Evolutionary conservation across 1,284 basidiomycete genomes (phyloP), one percentile per base, ranked within the genome.

Genomic region (Gomphus bonarii): DNA sequence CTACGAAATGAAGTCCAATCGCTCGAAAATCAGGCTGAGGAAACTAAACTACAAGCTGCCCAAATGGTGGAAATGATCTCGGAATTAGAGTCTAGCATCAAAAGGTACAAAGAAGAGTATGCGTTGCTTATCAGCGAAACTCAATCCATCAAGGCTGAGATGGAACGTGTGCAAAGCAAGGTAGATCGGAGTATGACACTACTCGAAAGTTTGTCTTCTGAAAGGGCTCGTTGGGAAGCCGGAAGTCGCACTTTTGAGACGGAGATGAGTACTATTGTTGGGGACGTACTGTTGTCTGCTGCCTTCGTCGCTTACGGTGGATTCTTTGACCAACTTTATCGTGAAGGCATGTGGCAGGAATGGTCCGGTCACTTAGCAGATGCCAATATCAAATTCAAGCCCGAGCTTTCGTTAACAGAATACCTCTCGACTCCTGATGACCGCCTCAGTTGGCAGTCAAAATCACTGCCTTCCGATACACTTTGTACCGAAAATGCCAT

Each of bases 321-420:
- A 58, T 99, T 95, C 82, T 99, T 99, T 68, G 97, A 99, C 68
- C 97, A 99, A 69, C 88, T 93, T 66, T 97, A 98, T 72, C 92
- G 97, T 61, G 95, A 98, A 69, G 78, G 85, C 57, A 95, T 99
- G 91, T 97, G 95, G 88, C 85, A 89, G 63, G 90, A 92, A 65
- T 99, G 97, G 97, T 85, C 84, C 16, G 80, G 77, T 60, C 95
- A 98, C 69, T 80, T 99, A 22, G 70, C 81, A 4, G 90, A 93
- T 61, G 93, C 93, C n/a, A 86, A 81, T 63, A 82, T 99, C 76
- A 90, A 88, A 68, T 95, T 85, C 80, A 99, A 98, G 72, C 71
- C 81, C 1, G 94, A 98, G 65, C 80, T 99, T 8, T 91, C 93
- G 0, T 82, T 98, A 61, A 85, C 91, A 3, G 97, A 99, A 67